A percentile compares a stretch with the other conserved stretches of the same genome.
These are phyloP conservation scores for Haberlea rhodopensis DNA, from an alignment of 257 asterid genomes.

Conservation along the genomic window DNA sequence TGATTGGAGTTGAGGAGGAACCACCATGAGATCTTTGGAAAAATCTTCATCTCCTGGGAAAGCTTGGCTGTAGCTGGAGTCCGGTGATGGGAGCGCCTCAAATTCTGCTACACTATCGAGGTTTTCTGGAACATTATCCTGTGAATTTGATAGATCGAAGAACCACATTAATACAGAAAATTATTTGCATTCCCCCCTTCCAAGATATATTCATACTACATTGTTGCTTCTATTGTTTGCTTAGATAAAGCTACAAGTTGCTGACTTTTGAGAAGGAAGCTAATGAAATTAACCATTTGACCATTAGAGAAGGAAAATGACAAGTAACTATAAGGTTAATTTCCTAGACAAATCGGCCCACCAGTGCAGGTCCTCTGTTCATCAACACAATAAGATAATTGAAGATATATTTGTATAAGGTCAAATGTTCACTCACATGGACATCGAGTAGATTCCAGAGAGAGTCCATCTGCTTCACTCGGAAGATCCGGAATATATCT, in stretches of 20 bases:
- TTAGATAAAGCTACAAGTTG: neutral
- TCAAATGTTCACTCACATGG: slow-evolving; percentile 48
- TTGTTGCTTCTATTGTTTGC: neutral
- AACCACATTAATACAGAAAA: neutral
- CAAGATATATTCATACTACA: no score
- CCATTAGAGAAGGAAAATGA: neutral
- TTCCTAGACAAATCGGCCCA: neutral
- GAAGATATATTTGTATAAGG: slow-evolving; percentile 10
- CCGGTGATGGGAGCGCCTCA: slow-evolving; percentile 88
- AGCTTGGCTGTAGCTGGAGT: slow-evolving; percentile 62
- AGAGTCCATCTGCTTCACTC: slow-evolving; percentile 55
- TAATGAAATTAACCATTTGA: neutral
- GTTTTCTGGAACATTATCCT: slow-evolving; percentile 80
- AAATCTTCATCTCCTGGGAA: slow-evolving; percentile 72
- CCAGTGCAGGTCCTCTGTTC: neutral
- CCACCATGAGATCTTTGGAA: slow-evolving; percentile 63
- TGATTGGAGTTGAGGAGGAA: slow-evolving; percentile 75
- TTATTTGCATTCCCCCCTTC: no score
- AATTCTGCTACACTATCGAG: slow-evolving; percentile 72
- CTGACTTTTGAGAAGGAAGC: slow-evolving; percentile 16
- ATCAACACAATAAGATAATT: no score
- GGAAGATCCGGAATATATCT: slow-evolving; percentile 79
- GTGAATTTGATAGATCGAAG: neutral
- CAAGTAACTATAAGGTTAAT: neutral
- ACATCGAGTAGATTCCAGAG: slow-evolving; percentile 81